Conservation (phyloP, 495 filamentous ascomycete species). For the Talaromyces borbonicus region DNA sequence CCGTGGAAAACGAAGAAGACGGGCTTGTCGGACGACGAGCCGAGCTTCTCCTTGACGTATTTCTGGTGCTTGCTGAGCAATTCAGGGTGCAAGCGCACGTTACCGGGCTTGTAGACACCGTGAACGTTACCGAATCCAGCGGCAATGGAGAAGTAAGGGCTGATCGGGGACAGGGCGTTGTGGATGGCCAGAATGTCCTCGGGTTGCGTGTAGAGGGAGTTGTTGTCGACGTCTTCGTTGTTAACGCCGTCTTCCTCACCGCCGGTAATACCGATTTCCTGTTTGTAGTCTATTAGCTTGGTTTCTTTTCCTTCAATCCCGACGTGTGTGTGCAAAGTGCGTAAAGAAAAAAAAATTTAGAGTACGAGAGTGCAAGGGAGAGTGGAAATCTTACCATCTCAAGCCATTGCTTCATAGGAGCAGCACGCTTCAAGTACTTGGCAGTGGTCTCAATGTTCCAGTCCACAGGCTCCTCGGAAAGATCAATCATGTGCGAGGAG, state of each 20-base stretch:
- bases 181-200: slow-evolving; percentile 90
- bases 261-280: slow-evolving; percentile 84
- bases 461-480: slow-evolving; percentile 79
- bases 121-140: slow-evolving; percentile 98
- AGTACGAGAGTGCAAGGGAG: too few relatives aligned
- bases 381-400: slow-evolving; percentile 66
- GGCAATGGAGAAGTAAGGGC: slow-evolving; percentile 92
- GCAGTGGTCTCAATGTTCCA: slow-evolving; percentile 87
- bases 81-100: slow-evolving; percentile 91
- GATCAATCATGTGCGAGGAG: slow-evolving; percentile 95
- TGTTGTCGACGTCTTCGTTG: slow-evolving; percentile 67
- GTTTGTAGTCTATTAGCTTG: slow-evolving; percentile 2
- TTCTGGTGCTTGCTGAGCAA: slow-evolving; percentile 90
- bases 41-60: slow-evolving; percentile 68
- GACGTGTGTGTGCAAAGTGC: too few relatives aligned
- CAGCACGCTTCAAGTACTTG: slow-evolving; percentile 80
- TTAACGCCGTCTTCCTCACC: slow-evolving; percentile 72
- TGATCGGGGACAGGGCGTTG: slow-evolving; percentile 68
- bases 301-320: too few relatives aligned
- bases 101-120: slow-evolving; percentile 98
- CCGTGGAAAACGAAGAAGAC: slow-evolving; percentile 99
- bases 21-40: slow-evolving; percentile 66
- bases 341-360: not conserved
- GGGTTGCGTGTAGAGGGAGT: slow-evolving; percentile 92
- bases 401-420: slow-evolving; percentile 95